Conservation (phyloP, 768 basidiomycete species). For the Lentinula raphanica region DNA sequence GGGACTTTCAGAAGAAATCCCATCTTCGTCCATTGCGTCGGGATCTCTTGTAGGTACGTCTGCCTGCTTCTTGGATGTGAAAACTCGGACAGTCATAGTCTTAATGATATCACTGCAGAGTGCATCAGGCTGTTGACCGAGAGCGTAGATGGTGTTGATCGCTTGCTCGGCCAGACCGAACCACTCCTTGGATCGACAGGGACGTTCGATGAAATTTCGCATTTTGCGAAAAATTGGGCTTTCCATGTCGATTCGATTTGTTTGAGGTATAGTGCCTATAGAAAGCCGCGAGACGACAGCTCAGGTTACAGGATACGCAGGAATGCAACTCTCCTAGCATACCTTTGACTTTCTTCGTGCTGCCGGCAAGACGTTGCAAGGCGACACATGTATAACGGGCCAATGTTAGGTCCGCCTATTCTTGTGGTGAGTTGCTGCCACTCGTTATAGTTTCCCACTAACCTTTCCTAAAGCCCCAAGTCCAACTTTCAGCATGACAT, state of each 20-base stretch:
- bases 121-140: constrained; percentile 89
- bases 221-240: constrained; percentile 81
- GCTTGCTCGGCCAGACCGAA: constrained; percentile 96
- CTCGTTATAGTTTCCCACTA: constrained; percentile 4
- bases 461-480: constrained; percentile 84
- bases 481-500: constrained; percentile 80
- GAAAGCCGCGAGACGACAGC: not conserved
- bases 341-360: constrained; percentile 97
- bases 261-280: constrained; percentile 88
- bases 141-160: constrained; percentile 91
- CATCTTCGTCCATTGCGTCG: constrained; percentile 58
- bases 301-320: not conserved
- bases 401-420: constrained; percentile 66
- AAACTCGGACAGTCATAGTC: constrained; percentile 71
- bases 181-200: constrained; percentile 87
- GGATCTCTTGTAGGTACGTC: constrained; percentile 27
- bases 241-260: constrained; percentile 81
- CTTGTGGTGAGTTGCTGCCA: constrained; percentile 33
- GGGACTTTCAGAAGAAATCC: constrained; percentile 24
- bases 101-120: constrained; percentile 80
- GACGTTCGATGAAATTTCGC: constrained; percentile 72
- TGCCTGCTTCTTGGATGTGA: constrained; percentile 33
- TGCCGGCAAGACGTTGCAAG: constrained; percentile 86
- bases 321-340: constrained; percentile 1
- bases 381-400: constrained; percentile 94